Evolutionary conservation across 805 yeast genomes (phyloP).

Genomic region (Candida corydali): DNA sequence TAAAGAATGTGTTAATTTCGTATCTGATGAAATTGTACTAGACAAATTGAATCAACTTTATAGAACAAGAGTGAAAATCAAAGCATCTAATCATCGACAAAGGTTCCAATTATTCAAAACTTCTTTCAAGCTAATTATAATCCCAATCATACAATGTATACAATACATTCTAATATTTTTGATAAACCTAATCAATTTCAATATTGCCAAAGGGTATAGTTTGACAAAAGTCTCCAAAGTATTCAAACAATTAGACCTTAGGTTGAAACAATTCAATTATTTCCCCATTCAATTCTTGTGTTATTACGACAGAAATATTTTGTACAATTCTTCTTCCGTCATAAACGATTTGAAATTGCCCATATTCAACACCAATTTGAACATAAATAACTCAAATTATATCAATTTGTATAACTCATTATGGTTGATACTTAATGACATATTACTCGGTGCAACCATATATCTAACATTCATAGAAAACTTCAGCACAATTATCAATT

Average conservation of each 20-base stretch:
- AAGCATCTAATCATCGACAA: not conserved
- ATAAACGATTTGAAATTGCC: conserved; percentile 40
- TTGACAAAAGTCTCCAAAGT: conserved; percentile 51
- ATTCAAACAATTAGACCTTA: conserved; percentile 73
- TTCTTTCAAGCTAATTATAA: not conserved
- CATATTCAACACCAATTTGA: conserved; percentile 29
- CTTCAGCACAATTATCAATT: conserved; percentile 15
- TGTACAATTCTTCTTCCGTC: conserved; percentile 36
- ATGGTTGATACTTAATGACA: conserved; percentile 84
- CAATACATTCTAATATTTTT: conserved; percentile 3
- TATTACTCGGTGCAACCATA: conserved; percentile 65
- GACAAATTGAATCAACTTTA: conserved; percentile 32
- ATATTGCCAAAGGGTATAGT: conserved; percentile 16
- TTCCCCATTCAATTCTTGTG: conserved; percentile 76
- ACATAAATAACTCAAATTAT: conserved; percentile 49
- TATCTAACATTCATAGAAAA: conserved; percentile 41
- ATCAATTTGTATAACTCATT: conserved; percentile 79
- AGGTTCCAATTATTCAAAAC: not conserved
- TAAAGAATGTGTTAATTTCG: conserved; percentile 14
- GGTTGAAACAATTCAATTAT: conserved; percentile 70
- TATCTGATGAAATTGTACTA: conserved; percentile 25
- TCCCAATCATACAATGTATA: conserved; percentile 5
- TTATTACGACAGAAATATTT: conserved; percentile 40
- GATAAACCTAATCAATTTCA: conserved; percentile 6
- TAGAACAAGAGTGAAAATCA: conserved; percentile 1